A percentile compares a stretch with the other conserved stretches of the same genome.
Evolutionary conservation across 192 early-diverging fungal genomes (phyloP).

Genomic region (Podila minutissima): DNA sequence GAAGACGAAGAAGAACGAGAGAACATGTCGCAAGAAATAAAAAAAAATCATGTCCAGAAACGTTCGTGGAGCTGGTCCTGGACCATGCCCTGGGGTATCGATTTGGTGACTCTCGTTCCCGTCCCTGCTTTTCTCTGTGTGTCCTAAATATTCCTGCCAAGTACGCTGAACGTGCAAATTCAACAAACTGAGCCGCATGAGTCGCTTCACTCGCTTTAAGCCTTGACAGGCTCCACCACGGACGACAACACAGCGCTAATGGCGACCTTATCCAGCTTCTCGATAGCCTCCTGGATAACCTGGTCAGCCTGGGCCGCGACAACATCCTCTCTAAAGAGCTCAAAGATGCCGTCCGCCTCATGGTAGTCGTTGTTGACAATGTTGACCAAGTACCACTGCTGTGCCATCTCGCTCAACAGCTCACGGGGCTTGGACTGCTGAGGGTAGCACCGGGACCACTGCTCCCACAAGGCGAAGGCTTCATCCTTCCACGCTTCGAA

Average conservation of each 20-base stretch:
- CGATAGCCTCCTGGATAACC: neutral
- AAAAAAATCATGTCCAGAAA: no score
- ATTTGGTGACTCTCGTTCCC: no score
- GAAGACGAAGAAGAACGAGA: neutral
- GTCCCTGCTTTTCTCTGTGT: no score
- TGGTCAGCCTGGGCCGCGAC: neutral
- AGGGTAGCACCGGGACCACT: conserved; percentile 87
- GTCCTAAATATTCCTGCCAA: no score
- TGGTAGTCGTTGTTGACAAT: conserved; percentile 97
- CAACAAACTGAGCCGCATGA: no score
- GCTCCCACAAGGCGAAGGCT: conserved; percentile 92
- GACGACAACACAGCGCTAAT: neutral
- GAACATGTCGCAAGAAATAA: neutral
- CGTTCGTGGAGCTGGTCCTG: no score
- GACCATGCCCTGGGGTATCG: no score
- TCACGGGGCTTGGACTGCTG: conserved; percentile 52
- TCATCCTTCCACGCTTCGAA: conserved; percentile 99
- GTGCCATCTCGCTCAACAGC: conserved; percentile 70
- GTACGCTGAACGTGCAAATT: no score
- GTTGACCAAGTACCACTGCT: conserved; percentile 91
- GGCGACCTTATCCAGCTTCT: neutral
- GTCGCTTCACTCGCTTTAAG: neutral
- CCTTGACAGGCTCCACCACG: neutral
- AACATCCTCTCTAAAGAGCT: neutral
- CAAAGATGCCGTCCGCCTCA: conserved; percentile 70